Evolutionary conservation across 192 early-diverging fungal genomes (phyloP), one percentile per base, ranked within the genome.

Genomic region (Neocallimastix lanati): DNA sequence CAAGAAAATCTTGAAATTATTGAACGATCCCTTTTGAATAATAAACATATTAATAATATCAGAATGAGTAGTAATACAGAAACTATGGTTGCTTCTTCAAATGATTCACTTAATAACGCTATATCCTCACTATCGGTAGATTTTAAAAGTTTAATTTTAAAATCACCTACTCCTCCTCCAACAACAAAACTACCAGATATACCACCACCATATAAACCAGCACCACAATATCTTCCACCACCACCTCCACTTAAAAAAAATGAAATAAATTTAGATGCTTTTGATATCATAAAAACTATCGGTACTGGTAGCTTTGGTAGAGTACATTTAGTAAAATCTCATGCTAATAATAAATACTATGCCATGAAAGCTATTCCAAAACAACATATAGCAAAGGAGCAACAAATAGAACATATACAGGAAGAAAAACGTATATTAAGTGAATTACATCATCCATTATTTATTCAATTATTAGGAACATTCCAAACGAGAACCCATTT

Each of bases 391-490:
- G 50, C 50, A 9, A 67, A 67, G 9, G 50, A 67, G n/a, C 50
- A 67, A n/a, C 50, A 67, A 67, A 67, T 67, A 67, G 50, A 67
- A 67, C 50, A 67, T n/a, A 67, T 67, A 7, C 25, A n/a, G 11
- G 50, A 25, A 67, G 50, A 67, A 67, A 67, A 67, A 67, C 50
- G 25, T 7, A 67, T 67, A 18, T n/a, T 67, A 21, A 67, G 25
- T 27, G 18, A 67, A 67, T 67, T 67, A 67, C 21, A 9, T 67
- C 50, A 67, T n/a, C 50, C 50, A n/a, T 9, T 67, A 25, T 67
- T 90, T 28, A 86, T 90, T 21, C 86, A 89, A 81, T 79, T 90
- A 15, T 88, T 84, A 80, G 82, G 83, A 36, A 86, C 88, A 29
- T 90, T 90, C 81, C 88, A 90, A 79, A 84, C 83, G 21, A 80